phyloP scores from a whole-genome alignment of 176 grass and related monocot species.

The Hordeum marinum region DNA sequence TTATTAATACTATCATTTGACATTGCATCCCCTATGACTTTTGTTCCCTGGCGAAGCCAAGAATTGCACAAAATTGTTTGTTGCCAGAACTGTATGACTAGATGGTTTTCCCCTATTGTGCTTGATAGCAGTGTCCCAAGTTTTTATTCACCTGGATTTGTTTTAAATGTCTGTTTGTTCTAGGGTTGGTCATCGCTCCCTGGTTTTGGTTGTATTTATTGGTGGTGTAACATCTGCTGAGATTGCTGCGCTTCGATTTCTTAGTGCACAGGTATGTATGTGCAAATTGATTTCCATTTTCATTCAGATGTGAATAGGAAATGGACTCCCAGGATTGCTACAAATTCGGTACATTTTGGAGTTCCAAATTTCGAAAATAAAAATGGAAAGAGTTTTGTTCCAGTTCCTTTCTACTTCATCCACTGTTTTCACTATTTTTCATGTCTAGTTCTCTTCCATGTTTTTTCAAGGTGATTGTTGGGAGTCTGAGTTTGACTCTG shows the following conservation, averaged over 20 bases:
- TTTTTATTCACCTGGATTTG: neutral
- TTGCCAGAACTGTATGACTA: neutral
- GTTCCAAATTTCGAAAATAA: neutral
- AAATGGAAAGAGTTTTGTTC: neutral
- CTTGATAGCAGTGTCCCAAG: neutral
- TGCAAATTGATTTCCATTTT: neutral
- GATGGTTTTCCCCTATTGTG: neutral
- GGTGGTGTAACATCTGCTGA: conserved; percentile 87
- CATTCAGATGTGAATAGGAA: conserved; percentile 6
- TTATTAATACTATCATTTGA: neutral
- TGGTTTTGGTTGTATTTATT: conserved; percentile 86
- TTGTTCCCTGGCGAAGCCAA: neutral
- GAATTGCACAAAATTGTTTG: neutral
- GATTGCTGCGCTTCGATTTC: conserved; percentile 90
- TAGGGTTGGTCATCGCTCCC: conserved; percentile 68
- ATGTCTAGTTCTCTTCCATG: neutral
- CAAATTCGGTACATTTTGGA: conserved; percentile 1
- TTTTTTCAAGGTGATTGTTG: neutral
- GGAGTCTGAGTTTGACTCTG: neutral
- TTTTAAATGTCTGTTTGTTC: neutral
- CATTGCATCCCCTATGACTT: neutral
- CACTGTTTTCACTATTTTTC: neutral
- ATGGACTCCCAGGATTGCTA: neutral
- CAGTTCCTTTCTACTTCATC: too few species aligned
- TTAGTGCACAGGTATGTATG: conserved; percentile 76